A percentile compares a stretch with the other conserved stretches of the same genome.
Conservation (phyloP, 2,329 filamentous ascomycete species). For the Mycocentrospora acerina region DNA sequence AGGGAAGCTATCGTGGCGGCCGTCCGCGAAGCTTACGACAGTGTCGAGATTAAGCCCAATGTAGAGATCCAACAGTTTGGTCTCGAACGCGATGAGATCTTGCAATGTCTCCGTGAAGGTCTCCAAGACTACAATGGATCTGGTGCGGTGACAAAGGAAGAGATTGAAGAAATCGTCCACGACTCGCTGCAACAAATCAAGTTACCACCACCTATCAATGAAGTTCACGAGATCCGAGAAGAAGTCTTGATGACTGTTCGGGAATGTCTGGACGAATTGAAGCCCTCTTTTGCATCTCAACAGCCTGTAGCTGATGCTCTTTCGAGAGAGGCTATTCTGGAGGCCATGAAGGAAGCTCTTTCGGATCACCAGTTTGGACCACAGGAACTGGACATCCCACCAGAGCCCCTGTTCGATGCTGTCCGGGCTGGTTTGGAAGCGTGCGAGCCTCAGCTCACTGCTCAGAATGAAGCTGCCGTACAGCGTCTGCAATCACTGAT, state of each 20-base stretch:
- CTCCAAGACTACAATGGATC: constrained; percentile 70
- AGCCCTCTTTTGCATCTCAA: constrained; percentile 49
- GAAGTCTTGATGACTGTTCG: constrained; percentile 82
- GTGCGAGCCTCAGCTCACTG: constrained; percentile 53
- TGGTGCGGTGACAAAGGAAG: constrained; percentile 70
- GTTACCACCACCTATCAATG: constrained; percentile 70
- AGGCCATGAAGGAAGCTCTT: constrained; percentile 62
- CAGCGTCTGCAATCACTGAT: constrained; percentile 61
- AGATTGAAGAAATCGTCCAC: constrained; percentile 83
- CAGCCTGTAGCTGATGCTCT: constrained; percentile 46
- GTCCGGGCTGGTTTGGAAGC: constrained; percentile 59
- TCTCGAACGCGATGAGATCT: constrained; percentile 84
- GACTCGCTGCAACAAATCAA: constrained; percentile 80
- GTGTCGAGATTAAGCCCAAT: constrained; percentile 76
- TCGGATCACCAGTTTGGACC: constrained; percentile 46
- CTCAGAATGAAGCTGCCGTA: constrained; percentile 61
- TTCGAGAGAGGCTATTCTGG: constrained; percentile 57
- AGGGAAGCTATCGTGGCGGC: constrained; percentile 84
- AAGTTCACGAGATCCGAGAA: constrained; percentile 71
- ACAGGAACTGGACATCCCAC: constrained; percentile 50
- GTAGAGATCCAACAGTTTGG: constrained; percentile 89
- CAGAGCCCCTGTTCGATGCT: constrained; percentile 58
- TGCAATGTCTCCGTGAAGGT: constrained; percentile 83
- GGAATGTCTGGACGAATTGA: constrained; percentile 83
- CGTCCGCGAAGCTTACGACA: constrained; percentile 88